phyloP scores from a whole-genome alignment of 331 rosid genomes.

The Malus hybrid region DNA sequence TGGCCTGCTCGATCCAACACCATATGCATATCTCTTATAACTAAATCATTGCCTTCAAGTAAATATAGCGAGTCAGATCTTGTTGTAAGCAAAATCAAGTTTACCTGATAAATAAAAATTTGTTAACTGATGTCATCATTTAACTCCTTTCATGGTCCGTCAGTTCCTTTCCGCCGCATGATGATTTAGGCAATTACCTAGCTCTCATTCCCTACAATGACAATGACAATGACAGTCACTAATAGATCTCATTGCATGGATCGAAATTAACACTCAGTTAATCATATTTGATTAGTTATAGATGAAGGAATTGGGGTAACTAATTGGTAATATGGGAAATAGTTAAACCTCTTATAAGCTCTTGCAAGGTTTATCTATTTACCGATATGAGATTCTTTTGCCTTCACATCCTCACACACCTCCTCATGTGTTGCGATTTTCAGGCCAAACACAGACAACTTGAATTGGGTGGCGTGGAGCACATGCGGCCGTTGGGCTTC shows the following conservation, averaged over 20 bases:
- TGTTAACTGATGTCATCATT: neutral
- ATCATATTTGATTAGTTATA: neutral
- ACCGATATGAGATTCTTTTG: too few species aligned
- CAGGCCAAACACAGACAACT: too few species aligned
- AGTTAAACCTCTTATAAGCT: too few species aligned
- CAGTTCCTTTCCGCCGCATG: neutral
- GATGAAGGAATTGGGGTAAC: too few species aligned
- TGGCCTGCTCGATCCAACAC: neutral
- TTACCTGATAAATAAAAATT: neutral
- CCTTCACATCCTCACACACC: too few species aligned
- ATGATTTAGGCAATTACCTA: neutral
- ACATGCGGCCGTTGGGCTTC: too few species aligned
- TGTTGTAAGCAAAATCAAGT: neutral
- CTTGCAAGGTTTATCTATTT: too few species aligned
- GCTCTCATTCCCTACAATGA: neutral
- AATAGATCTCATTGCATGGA: neutral
- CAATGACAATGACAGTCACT: neutral
- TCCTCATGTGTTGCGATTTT: too few species aligned
- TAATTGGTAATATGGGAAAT: too few species aligned
- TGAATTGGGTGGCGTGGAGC: too few species aligned
- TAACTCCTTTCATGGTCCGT: neutral
- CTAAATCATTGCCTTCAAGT: neutral
- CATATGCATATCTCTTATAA: neutral
- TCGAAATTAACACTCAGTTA: neutral
- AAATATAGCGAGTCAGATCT: neutral